Evolutionary conservation across 2,329 filamentous ascomycete genomes (phyloP), one percentile per base, ranked within the genome.

Genomic region (Talaromyces verruculosus): DNA sequence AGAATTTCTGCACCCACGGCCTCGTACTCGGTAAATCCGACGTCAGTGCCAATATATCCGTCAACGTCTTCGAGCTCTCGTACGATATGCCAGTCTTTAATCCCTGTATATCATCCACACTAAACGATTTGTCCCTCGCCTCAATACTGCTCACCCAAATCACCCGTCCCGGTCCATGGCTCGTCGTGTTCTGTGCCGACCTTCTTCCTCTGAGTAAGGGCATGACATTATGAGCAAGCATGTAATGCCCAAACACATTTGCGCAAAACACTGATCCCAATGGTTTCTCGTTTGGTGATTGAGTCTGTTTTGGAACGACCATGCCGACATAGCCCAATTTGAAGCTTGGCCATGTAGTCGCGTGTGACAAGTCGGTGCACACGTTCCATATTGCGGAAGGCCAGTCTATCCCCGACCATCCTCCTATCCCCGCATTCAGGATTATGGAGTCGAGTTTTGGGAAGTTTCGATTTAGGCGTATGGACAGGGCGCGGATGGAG

Each of bases 191-290:
- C 47, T 72, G 71, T 17, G 78, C 73, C 17, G 73, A 74, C 61
- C 87, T 81, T 72, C 82, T 80, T 72, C 82, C 80, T 72, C 82
- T 80, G 71, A 99, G 84, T 11, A 97, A 82, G 0, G 92, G 90
- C 70, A 90, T 84, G 11, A 98, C 84, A 73, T 89, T 88, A 76
- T 97, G 93, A 17, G 87, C 87, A 28, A 99, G 87, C 73, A 97
- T 81, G 76, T 99, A 98, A 80, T 99, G 95, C 0, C 95, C 95
- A 75, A 99, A 98, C 35, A 97, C 85, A 74, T 98, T 98, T 60
- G 94, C 90, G 75, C 89, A 90, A 76, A 98, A 99, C 19, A 97
- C 88, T 70, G 92, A 85, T 2, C 92, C 93, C 0, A 99, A 81
- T 5, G 82, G 80, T 0, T 89, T 88, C 66, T 88, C 85, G 17